Base-by-base conservation (phyloP, 139 green algal genomes). In the Prasinococcaceae sp. region DNA sequence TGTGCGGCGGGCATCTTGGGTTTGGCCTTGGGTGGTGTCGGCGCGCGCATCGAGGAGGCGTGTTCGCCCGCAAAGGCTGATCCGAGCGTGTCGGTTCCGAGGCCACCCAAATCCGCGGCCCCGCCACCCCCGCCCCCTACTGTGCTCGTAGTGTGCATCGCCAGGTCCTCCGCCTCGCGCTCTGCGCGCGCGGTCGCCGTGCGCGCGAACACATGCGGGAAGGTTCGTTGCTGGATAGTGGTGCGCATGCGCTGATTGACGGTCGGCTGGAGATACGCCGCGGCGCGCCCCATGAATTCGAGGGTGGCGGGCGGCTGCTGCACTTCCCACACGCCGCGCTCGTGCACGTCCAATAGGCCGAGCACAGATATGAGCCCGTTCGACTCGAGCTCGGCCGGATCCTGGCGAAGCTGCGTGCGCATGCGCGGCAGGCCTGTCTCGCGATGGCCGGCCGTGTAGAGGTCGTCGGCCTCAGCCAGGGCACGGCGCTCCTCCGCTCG, bases 1-100 rank as follows among this genome's bases (percentile, higher is more conserved):
- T 60, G 51, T 10, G 32, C 51, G 16, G 32, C 27, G 5, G 17
- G 39, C 51, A 60, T 60, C 37, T 29, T 50, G 12, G 28, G 5
- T 6, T 16, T 17, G 6, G 36, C 19, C 36, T 41, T 38, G 37
- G n/a, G n/a, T n/a, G n/a, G n/a, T n/a, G n/a, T 40, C 20, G 9
- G n/a, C 19, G 9, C 51, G 40, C 36, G 23, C 20, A 37, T 60
- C 51, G n/a, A n/a, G n/a, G n/a, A n/a, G n/a, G n/a, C n/a, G n/a
- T n/a, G n/a, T n/a, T n/a, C n/a, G n/a, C n/a, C n/a, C n/a, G n/a
- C n/a, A n/a, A n/a, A n/a, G n/a, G n/a, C n/a, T n/a, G n/a, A n/a
- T n/a, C n/a, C n/a, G n/a, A n/a, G n/a, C 19, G 14, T 32, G 23
- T 50, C 51, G 4, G 5, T 42, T 22, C 14, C 36, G 5, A 29